Evolutionary conservation across 2,329 filamentous ascomycete species (phyloP).

Genomic region (Byssochlamys sp.): DNA sequence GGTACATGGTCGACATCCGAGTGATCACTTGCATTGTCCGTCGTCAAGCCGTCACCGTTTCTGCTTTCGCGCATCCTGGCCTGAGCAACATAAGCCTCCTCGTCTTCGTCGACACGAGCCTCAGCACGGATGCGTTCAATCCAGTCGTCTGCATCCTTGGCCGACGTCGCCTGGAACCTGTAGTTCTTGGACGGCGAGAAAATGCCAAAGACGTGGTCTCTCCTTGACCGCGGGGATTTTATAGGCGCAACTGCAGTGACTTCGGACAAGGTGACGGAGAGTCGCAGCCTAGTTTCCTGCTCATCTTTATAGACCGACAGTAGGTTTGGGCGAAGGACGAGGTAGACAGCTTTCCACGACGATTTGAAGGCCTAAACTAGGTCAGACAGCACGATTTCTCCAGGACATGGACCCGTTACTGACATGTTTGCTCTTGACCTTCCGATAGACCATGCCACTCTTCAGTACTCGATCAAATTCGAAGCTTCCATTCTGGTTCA

Average conservation of each 20-base stretch:
- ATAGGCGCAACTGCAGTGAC: slow-evolving; percentile 83
- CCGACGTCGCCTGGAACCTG: slow-evolving; percentile 69
- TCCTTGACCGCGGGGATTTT: slow-evolving; percentile 78
- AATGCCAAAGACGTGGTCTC: slow-evolving; percentile 78
- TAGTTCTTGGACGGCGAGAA: slow-evolving; percentile 88
- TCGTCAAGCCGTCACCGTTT: slow-evolving; percentile 18
- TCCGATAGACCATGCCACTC: slow-evolving; percentile 73
- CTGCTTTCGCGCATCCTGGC: slow-evolving; percentile 14
- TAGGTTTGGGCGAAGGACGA: slow-evolving; percentile 81
- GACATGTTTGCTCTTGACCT: slow-evolving; percentile 90
- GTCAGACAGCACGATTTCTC: slow-evolving; percentile 9
- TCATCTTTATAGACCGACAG: slow-evolving; percentile 89
- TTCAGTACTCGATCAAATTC: slow-evolving; percentile 92
- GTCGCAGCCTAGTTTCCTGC: slow-evolving; percentile 77
- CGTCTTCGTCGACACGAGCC: slow-evolving; percentile 77
- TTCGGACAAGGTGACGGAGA: slow-evolving; percentile 79
- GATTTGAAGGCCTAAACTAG: slow-evolving; percentile 40
- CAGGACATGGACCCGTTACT: slow-evolving; percentile 4
- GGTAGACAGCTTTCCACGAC: slow-evolving; percentile 81
- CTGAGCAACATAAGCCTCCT: slow-evolving; percentile 62
- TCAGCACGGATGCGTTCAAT: slow-evolving; percentile 69
- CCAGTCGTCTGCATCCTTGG: slow-evolving; percentile 74
- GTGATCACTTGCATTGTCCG: slow-evolving; percentile 33
- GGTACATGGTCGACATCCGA: slow-evolving; percentile 28
- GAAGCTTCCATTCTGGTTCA: slow-evolving; percentile 91